These are phyloP conservation scores for Asparagopsis taxiformis DNA, from an alignment of 31 red algal genomes.

Conservation along the genomic window DNA sequence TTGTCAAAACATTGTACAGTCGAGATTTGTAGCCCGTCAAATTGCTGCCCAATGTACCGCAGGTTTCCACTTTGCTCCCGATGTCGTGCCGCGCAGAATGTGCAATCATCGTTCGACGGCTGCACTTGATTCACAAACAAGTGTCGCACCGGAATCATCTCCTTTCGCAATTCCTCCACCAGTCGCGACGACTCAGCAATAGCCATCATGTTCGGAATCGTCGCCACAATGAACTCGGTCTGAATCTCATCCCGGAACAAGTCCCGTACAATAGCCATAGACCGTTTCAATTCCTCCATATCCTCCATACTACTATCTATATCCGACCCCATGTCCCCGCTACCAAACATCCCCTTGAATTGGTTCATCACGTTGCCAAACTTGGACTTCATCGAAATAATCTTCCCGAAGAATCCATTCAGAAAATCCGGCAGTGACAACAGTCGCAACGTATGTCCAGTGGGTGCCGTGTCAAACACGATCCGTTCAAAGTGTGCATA, in stretches of 20 bases:
- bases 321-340: constrained; percentile 15
- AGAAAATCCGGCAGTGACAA: constrained; percentile 92
- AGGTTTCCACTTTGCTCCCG: constrained; percentile 81
- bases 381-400: constrained; percentile 85
- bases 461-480: constrained; percentile 94
- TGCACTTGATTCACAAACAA: constrained; percentile 97
- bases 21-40: constrained; percentile 68
- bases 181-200: constrained; percentile 88
- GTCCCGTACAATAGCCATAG: constrained; percentile 89
- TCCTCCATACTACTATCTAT: constrained; percentile 57
- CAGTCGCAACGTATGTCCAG: constrained; percentile 85
- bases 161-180: constrained; percentile 72
- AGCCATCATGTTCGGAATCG: constrained; percentile 99
- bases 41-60: constrained; percentile 57
- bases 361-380: constrained; percentile 83
- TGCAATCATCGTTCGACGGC: constrained; percentile 80
- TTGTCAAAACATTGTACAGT: constrained; percentile 89
- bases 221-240: constrained; percentile 98
- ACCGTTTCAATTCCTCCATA: constrained; percentile 91
- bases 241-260: constrained; percentile 84
- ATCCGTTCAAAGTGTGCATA: constrained; percentile 82
- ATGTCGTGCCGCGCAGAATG: constrained; percentile 82
- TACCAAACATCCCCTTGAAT: constrained; percentile 81
- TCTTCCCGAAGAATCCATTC: constrained; percentile 87
- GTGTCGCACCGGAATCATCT: constrained; percentile 90